Evolutionary conservation across 345 rosid species (phyloP).

Genomic region (Punica granatum): DNA sequence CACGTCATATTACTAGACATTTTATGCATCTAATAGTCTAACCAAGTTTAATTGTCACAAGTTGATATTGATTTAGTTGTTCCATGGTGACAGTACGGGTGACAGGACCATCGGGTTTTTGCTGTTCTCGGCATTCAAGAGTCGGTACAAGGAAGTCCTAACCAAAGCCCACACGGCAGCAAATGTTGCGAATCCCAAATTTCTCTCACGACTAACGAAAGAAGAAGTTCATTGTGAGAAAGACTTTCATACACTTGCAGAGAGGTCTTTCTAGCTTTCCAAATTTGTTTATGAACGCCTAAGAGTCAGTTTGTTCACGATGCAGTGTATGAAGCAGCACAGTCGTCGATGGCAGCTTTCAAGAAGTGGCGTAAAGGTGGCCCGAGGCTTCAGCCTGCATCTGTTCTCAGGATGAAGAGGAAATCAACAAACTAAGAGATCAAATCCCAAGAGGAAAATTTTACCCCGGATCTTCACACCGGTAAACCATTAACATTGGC

Average conservation of each 20-base stretch:
- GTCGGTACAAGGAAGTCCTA: slow-evolving; percentile 65
- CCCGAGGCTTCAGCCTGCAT: slow-evolving; percentile 74
- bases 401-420: slow-evolving; percentile 82
- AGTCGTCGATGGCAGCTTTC: slow-evolving; percentile 56
- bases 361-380: slow-evolving; percentile 86
- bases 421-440: slow-evolving; percentile 33
- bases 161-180: slow-evolving; percentile 72
- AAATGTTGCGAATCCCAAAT: slow-evolving; percentile 50
- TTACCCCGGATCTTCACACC: neutral
- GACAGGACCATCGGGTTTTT: slow-evolving; percentile 67
- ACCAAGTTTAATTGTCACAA: neutral
- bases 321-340: slow-evolving; percentile 80
- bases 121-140: slow-evolving; percentile 62
- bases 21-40: too few species aligned
- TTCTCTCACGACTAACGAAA: slow-evolving; percentile 42
- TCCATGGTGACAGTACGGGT: slow-evolving; percentile 30
- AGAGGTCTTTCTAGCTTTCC: neutral
- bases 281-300: neutral
- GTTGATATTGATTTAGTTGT: neutral
- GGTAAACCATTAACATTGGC: neutral
- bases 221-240: slow-evolving; percentile 67
- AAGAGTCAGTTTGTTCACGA: neutral
- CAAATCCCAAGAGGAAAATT: neutral
- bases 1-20: too few species aligned
- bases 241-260: slow-evolving; percentile 9